These are phyloP conservation scores for Brassica hybrid DNA, from an alignment of 441 rosid genomes.

Conservation along the genomic window DNA sequence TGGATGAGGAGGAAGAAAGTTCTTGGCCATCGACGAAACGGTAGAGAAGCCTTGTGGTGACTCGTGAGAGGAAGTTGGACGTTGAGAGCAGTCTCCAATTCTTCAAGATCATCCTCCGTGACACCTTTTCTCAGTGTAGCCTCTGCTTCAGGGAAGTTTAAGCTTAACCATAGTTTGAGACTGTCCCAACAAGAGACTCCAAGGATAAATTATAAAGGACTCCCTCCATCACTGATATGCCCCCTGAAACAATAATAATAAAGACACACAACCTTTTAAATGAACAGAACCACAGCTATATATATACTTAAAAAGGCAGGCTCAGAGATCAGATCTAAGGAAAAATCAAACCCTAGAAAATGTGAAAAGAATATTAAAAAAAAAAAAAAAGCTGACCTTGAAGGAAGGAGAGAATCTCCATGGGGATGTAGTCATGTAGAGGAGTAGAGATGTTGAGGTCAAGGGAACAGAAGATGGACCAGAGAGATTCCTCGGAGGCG, in stretches of 20 bases:
- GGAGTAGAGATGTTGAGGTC: slow-evolving; percentile 77
- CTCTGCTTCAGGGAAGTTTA: slow-evolving; percentile 73
- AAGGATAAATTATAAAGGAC: slow-evolving; percentile 76
- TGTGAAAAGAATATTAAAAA: background rate
- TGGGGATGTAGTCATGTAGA: slow-evolving; percentile 60
- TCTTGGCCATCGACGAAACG: slow-evolving; percentile 87
- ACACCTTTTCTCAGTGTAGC: slow-evolving; percentile 77
- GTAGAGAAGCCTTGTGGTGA: slow-evolving; percentile 73
- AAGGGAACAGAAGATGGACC: slow-evolving; percentile 62
- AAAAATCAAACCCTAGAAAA: slow-evolving; percentile 6
- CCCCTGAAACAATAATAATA: slow-evolving; percentile 43
- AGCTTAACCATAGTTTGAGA: slow-evolving; percentile 60
- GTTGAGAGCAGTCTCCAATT: slow-evolving; percentile 53
- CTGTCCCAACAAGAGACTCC: slow-evolving; percentile 85
- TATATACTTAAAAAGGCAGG: too few species aligned
- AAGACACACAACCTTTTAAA: slow-evolving; percentile 1
- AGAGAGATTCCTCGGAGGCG: slow-evolving; percentile 73
- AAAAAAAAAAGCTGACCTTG: slow-evolving; percentile 51
- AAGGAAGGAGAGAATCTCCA: slow-evolving; percentile 71
- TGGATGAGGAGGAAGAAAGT: background rate
- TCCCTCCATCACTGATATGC: slow-evolving; percentile 74
- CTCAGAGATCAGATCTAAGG: background rate
- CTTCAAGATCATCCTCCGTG: slow-evolving; percentile 63
- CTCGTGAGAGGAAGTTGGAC: slow-evolving; percentile 64
- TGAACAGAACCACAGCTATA: background rate